Conservation (phyloP, 2,329 filamentous ascomycete genomes). For the Arthrinium puccinioides region DNA sequence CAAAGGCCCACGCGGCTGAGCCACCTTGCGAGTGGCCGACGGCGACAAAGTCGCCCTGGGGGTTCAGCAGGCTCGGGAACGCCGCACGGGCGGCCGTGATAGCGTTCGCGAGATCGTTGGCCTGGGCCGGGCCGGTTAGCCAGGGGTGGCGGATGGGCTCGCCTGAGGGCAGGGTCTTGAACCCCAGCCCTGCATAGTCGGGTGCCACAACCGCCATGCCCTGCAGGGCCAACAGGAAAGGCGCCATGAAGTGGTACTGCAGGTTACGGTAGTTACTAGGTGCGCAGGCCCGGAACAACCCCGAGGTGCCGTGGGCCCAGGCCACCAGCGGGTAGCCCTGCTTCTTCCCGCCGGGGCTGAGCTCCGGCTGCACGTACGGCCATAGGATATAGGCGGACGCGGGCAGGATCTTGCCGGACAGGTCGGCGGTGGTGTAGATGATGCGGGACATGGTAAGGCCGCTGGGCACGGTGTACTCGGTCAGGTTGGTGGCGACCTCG, state of each 20-base stretch:
- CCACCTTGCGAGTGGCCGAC: slow-evolving; percentile 5
- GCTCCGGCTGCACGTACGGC: slow-evolving; percentile 2
- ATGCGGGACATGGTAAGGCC: slow-evolving; percentile 8
- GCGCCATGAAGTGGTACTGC: slow-evolving; percentile 14
- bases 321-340: slow-evolving; percentile 8
- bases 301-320: slow-evolving; percentile 18
- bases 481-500: slow-evolving; percentile 7
- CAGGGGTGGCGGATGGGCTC: slow-evolving; percentile 12
- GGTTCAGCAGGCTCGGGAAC: not conserved
- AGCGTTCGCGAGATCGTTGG: slow-evolving; percentile 1
- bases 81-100: slow-evolving; percentile 1
- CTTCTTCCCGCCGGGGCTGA: not conserved
- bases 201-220: slow-evolving; percentile 5
- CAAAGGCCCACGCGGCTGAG: slow-evolving; percentile 2
- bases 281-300: slow-evolving; percentile 12
- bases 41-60: slow-evolving; percentile 1
- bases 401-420: slow-evolving; percentile 8
- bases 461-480: slow-evolving; percentile 8
- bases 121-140: slow-evolving; percentile 5
- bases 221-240: slow-evolving; percentile 9
- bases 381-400: slow-evolving; percentile 9
- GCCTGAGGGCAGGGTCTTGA: slow-evolving; percentile 8
- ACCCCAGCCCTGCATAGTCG: slow-evolving; percentile 4
- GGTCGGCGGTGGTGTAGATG: slow-evolving; percentile 12
- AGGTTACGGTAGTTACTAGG: slow-evolving; percentile 14